Conservation (phyloP, 1,284 basidiomycete species). For the Microbotryum intermedium region DNA sequence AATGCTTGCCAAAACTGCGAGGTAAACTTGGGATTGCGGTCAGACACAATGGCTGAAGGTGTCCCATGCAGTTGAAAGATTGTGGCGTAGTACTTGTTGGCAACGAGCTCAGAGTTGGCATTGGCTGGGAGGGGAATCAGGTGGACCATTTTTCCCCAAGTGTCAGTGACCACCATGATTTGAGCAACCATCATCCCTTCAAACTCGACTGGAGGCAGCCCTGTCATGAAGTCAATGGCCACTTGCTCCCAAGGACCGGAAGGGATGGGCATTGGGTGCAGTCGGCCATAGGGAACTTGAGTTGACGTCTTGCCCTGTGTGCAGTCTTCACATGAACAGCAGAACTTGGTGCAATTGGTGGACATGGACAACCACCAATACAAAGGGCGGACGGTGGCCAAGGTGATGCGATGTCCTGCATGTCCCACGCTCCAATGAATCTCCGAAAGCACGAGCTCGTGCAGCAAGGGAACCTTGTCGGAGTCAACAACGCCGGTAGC, state of each 20-base stretch:
- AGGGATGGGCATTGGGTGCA: slow-evolving; percentile 39
- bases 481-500: slow-evolving; percentile 11
- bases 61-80: slow-evolving; percentile 28
- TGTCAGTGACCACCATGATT: slow-evolving; percentile 2
- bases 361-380: slow-evolving; percentile 42
- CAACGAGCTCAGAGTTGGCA: too few relatives aligned
- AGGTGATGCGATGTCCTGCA: slow-evolving; percentile 38
- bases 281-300: slow-evolving; percentile 35
- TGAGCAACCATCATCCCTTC: neutral
- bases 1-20: slow-evolving; percentile 45
- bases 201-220: neutral
- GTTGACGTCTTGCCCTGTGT: slow-evolving; percentile 17
- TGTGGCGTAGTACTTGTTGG: neutral
- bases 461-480: slow-evolving; percentile 38
- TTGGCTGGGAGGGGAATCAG: slow-evolving; percentile 6
- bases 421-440: slow-evolving; percentile 26
- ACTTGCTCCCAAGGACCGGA: slow-evolving; percentile 41
- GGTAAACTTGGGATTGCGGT: slow-evolving; percentile 45
- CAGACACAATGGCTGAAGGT: slow-evolving; percentile 42
- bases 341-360: slow-evolving; percentile 33
- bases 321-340: slow-evolving; percentile 37
- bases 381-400: slow-evolving; percentile 34
- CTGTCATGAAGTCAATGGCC: slow-evolving; percentile 42
- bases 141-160: slow-evolving; percentile 4
- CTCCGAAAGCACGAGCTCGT: slow-evolving; percentile 20